Evolutionary conservation across 139 green algal species (phyloP).

Genomic region (Volvox africanus): DNA sequence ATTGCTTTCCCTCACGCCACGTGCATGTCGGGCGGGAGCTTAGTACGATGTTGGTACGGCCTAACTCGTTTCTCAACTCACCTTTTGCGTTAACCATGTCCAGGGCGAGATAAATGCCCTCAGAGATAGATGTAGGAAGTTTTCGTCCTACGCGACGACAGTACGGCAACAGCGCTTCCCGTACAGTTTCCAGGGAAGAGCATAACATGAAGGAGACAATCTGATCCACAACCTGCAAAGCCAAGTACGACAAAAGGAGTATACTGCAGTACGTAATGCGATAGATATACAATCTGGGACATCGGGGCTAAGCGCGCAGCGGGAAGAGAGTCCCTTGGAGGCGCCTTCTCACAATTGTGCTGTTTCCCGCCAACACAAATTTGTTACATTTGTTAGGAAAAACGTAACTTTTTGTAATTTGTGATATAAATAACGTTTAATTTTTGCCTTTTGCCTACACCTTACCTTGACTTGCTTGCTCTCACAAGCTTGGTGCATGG

Average conservation of each 20-base stretch:
- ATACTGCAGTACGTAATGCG: not conserved
- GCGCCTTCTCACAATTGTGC: not conserved
- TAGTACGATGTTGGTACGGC: not conserved
- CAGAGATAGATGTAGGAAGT: not conserved
- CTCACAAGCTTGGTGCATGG: not conserved
- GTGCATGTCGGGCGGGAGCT: no score
- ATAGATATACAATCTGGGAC: not conserved
- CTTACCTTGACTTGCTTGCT: slow-evolving; percentile 16
- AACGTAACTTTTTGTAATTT: not conserved
- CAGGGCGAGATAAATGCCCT: not conserved
- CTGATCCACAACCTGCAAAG: not conserved
- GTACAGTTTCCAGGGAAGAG: not conserved
- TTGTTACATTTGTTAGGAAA: no score
- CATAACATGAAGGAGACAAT: not conserved
- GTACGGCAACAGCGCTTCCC: slow-evolving; percentile 32
- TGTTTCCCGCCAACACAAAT: not conserved
- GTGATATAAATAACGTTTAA: not conserved
- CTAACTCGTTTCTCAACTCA: not conserved
- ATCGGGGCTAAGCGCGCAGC: not conserved
- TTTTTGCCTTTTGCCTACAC: no score
- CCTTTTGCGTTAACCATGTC: slow-evolving; percentile 20
- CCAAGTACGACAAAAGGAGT: not conserved
- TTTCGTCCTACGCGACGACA: not conserved
- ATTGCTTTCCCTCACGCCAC: no score
- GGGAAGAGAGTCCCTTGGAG: not conserved